phyloP scores from a whole-genome alignment of 208 protist species.

The Trypanosoma caninum region DNA sequence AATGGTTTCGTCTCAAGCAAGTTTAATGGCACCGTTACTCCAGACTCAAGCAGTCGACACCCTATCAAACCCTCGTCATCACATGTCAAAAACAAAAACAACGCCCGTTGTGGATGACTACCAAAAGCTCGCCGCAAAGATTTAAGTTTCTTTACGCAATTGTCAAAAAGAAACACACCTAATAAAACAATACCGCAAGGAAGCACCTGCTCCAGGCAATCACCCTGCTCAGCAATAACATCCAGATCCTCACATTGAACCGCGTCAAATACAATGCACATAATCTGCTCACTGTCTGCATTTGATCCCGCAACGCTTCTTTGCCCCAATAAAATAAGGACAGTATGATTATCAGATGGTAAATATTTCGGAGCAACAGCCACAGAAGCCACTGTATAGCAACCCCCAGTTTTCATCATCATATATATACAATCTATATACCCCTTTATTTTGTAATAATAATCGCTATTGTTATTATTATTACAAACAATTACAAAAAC shows the following conservation, averaged over 20 bases:
- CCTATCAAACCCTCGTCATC: background rate
- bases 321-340: constrained; percentile 21
- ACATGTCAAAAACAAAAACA: background rate
- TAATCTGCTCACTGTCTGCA: background rate
- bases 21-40: background rate
- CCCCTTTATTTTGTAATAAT: too few species aligned
- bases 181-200: constrained; percentile 58
- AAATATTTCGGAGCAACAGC: constrained; percentile 8
- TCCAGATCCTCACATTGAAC: constrained; percentile 39
- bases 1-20: background rate
- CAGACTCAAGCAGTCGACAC: constrained; percentile 13
- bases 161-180: constrained; percentile 24
- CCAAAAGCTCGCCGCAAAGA: constrained; percentile 1
- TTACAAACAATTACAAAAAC: background rate
- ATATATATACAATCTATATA: too few species aligned
- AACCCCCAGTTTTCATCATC: too few species aligned
- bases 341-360: background rate
- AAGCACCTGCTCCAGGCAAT: constrained; percentile 66
- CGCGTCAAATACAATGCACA: constrained; percentile 30
- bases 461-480: background rate
- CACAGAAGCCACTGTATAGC: constrained; percentile 19
- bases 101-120: background rate
- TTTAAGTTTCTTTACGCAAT: background rate
- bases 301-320: background rate
- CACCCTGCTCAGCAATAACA: constrained; percentile 61